Evolutionary conservation across 495 filamentous ascomycete genomes (phyloP), one percentile per base, ranked within the genome.

Genomic region (Aspergillus taichungensis): DNA sequence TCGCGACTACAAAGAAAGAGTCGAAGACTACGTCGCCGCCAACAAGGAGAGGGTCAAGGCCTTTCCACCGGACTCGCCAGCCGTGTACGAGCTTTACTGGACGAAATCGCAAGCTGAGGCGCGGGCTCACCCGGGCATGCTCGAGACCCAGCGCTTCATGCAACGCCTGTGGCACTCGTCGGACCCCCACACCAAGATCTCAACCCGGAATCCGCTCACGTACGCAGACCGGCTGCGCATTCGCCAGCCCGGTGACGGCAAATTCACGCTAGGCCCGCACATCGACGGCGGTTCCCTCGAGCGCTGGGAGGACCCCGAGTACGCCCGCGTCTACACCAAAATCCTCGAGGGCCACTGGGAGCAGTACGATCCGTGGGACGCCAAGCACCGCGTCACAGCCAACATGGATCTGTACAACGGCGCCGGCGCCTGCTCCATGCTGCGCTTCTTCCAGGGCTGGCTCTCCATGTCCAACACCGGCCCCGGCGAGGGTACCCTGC

Each of bases 81-180:
- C 87, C 40, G 87, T 95, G 4, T 90, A 82, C 54, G 89, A 95
- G 57, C 69, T 95, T 3, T 95, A 95, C 67, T 95, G 89, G 89
- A 84, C 85, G 1, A 75, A 78, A 6, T 67, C 82, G 4, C 88
- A 95, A 54, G 67, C 85, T 27, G 73, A 77, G 34, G 88, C 89
- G 8, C 76, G 89, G 11, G 69, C 75, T 0, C 83, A 95, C 60
- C 74, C 83, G 8, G 81, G 83, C 40, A 47, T 94, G 50, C 67
- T 94, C 4, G 61, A 71, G 29, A 71, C 82, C 0, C 87, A 94
- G 53, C 67, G 63, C 10, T 84, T 85, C 42, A 71, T 94, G 12
- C 84, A 92, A 74, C 71, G 73, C 13, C 68, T 83, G 39, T 83
- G 88, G 78, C 86, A 90, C 68, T 80, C 77, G 18, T 73, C 71